These are phyloP conservation scores for Epicoccum sorghinum DNA, from an alignment of 2,329 filamentous ascomycete genomes.

Conservation along the genomic window DNA sequence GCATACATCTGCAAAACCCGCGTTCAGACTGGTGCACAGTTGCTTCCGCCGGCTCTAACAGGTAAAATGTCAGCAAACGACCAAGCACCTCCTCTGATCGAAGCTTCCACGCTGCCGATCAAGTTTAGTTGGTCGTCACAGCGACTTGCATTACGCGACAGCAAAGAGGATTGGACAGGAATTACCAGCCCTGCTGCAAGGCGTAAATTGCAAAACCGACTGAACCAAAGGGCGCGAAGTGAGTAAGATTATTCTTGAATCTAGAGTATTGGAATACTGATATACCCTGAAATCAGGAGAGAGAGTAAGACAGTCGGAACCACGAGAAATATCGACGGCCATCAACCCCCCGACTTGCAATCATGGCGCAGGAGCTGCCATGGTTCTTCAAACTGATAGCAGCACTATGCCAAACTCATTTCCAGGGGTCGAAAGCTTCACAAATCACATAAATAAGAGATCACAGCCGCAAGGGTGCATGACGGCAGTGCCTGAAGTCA, in stretches of 20 bases:
- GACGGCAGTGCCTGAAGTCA: constrained; percentile 11
- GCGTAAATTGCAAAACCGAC: constrained; percentile 26
- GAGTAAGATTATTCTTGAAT: background rate
- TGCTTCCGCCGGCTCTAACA: background rate
- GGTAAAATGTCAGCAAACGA: background rate
- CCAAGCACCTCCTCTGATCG: background rate
- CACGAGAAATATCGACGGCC: background rate
- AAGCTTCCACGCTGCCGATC: background rate
- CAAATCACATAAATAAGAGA: background rate
- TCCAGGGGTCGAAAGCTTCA: no score
- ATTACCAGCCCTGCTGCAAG: constrained; percentile 20
- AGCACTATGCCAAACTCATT: background rate
- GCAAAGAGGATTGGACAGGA: constrained; percentile 27
- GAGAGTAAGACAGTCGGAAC: background rate
- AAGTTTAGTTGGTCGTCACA: constrained; percentile 20
- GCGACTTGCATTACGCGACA: constrained; percentile 14
- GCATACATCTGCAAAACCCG: constrained; percentile 11
- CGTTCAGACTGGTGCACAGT: background rate
- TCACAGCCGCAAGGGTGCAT: constrained; percentile 9
- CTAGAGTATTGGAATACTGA: no score
- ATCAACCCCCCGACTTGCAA: background rate
- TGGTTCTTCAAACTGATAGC: no score
- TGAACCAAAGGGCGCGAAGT: constrained; percentile 26
- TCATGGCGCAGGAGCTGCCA: background rate
- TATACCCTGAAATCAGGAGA: no score